Percentiles rank a stretch among this genome's conserved stretches.
Evolutionary conservation across 129 eudicot species (phyloP).

Genomic region (Flaveria ramosissima): DNA sequence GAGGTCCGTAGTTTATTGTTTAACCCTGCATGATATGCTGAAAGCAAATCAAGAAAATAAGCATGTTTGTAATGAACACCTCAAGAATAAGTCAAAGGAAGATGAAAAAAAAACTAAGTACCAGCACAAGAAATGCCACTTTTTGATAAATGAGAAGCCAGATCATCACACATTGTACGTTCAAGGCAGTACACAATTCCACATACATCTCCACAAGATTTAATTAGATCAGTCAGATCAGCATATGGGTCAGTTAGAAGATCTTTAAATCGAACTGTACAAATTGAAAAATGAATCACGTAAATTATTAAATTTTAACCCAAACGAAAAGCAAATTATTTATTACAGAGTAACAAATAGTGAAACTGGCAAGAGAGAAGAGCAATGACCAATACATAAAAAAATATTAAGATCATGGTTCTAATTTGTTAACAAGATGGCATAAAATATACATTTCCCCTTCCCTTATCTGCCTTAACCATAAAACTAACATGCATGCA

Average conservation of each 20-base stretch:
- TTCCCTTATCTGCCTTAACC: constrained; percentile 4
- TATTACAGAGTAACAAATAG: neutral
- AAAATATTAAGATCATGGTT: neutral
- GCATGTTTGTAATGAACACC: constrained; percentile 18
- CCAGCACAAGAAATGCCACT: constrained; percentile 85
- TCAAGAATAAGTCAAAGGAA: constrained; percentile 24
- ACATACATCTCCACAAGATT: constrained; percentile 78
- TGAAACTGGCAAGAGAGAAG: constrained; percentile 5
- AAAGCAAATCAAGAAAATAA: constrained; percentile 26
- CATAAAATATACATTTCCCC: constrained; percentile 3
- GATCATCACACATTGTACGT: constrained; percentile 79
- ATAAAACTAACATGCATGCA: neutral
- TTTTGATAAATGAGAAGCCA: constrained; percentile 69
- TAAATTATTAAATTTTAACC: neutral
- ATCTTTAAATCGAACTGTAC: constrained; percentile 89
- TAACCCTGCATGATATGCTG: constrained; percentile 97
- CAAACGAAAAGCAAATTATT: constrained; percentile 4
- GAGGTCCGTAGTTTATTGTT: constrained; percentile 82
- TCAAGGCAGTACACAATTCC: constrained; percentile 95
- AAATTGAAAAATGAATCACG: constrained; percentile 26
- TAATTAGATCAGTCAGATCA: constrained; percentile 71
- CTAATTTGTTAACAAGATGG: neutral
- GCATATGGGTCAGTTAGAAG: constrained; percentile 72
- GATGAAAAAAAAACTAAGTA: constrained; percentile 23
- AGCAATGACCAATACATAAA: neutral